Evolutionary conservation across 2,329 filamentous ascomycete species (phyloP).

Genomic region (Fusarium brachygibbosum): DNA sequence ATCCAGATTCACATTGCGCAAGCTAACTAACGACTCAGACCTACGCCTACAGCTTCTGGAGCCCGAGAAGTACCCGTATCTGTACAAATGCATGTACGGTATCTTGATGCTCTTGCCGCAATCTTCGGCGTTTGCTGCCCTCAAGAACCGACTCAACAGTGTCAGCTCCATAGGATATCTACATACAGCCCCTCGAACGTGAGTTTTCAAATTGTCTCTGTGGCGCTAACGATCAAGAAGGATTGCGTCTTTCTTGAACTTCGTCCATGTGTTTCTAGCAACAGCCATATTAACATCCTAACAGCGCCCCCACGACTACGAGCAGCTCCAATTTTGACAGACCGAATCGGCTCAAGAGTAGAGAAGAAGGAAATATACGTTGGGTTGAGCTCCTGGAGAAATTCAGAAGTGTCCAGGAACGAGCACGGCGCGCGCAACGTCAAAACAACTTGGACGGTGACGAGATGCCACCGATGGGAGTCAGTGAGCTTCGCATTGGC

Average conservation of each 20-base stretch:
- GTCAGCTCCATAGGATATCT: slow-evolving; percentile 97
- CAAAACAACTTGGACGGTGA: slow-evolving; percentile 64
- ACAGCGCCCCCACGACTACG: slow-evolving; percentile 62
- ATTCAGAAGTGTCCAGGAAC: slow-evolving; percentile 91
- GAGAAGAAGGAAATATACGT: slow-evolving; percentile 86
- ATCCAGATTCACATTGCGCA: neutral
- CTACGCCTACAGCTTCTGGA: slow-evolving; percentile 94
- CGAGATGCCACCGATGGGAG: slow-evolving; percentile 61
- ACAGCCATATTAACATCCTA: slow-evolving; percentile 19
- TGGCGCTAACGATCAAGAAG: neutral
- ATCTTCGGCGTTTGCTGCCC: slow-evolving; percentile 93
- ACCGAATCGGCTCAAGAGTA: slow-evolving; percentile 81
- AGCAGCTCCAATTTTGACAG: slow-evolving; percentile 74
- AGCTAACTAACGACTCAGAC: slow-evolving; percentile 65
- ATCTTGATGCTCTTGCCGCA: slow-evolving; percentile 98
- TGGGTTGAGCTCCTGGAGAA: slow-evolving; percentile 96
- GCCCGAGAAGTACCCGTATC: slow-evolving; percentile 91
- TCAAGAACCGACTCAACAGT: slow-evolving; percentile 96
- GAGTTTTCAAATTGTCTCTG: slow-evolving; percentile 48
- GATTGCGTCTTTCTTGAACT: neutral
- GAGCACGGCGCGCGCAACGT: slow-evolving; percentile 78
- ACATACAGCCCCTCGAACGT: slow-evolving; percentile 84
- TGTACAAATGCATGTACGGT: slow-evolving; percentile 98
- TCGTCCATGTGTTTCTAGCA: neutral
- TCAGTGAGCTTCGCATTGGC: slow-evolving; percentile 58